These are phyloP conservation scores for Vaccinium myrtillus DNA, from an alignment of 148 eudicot genomes.

Conservation along the genomic window DNA sequence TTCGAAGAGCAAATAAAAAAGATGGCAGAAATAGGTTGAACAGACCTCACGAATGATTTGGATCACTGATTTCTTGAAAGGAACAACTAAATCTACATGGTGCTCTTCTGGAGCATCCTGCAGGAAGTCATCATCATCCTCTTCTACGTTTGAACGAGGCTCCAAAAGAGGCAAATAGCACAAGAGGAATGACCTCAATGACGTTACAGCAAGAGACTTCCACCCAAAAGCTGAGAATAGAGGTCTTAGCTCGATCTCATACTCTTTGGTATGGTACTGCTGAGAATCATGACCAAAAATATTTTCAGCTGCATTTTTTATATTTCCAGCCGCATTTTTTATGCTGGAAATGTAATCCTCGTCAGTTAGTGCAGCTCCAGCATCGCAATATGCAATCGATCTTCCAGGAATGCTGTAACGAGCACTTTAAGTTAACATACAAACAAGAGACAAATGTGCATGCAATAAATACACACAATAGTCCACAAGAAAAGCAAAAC, in stretches of 20 bases:
- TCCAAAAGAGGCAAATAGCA: conserved; percentile 83
- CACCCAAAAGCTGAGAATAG: conserved; percentile 79
- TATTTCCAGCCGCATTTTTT: conserved; percentile 36
- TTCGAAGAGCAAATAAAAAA: not conserved
- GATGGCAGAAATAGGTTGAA: conserved; percentile 6
- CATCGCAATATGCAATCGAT: conserved; percentile 69
- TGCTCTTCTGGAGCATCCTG: conserved; percentile 41
- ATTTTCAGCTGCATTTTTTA: conserved; percentile 36
- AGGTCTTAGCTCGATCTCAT: conserved; percentile 60
- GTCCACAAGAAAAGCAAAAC: not conserved
- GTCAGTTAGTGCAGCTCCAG: conserved; percentile 55
- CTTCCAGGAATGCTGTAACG: conserved; percentile 43
- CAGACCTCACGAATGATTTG: conserved; percentile 83
- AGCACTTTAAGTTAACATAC: conserved; percentile 8
- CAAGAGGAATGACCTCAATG: conserved; percentile 79
- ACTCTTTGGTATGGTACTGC: conserved; percentile 49
- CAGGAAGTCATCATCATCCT: conserved; percentile 79
- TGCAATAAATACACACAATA: not conserved
- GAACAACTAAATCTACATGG: conserved; percentile 69
- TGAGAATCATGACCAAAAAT: conserved; percentile 46
- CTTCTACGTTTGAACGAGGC: conserved; percentile 57
- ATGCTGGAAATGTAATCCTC: conserved; percentile 53
- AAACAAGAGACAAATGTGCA: not conserved
- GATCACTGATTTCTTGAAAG: conserved; percentile 72
- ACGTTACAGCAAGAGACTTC: conserved; percentile 54